Conservation (phyloP, 305 asterid species). For the Fraxinus sp. region DNA sequence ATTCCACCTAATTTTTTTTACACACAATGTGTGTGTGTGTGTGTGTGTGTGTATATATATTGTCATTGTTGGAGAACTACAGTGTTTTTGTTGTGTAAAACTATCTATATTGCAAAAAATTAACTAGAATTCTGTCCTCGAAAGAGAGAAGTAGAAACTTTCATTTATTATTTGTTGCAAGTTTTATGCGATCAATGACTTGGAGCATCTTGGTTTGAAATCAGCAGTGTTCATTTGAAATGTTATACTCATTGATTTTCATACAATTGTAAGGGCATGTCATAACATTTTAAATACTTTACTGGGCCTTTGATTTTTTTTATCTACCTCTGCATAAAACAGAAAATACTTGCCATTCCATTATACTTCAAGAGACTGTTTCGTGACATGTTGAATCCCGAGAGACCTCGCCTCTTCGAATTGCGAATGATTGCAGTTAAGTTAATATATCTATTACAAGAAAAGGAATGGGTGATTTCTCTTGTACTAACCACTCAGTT, state of each 20-base stretch:
- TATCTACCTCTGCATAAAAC: conserved; percentile 27
- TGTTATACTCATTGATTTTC: conserved; percentile 2
- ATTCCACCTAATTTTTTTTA: no score
- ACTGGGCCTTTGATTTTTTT: conserved; percentile 12
- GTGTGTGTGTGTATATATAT: no score
- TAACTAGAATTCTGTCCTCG: background rate
- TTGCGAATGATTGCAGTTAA: conserved; percentile 71
- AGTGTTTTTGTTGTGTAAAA: background rate
- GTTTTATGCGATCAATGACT: background rate
- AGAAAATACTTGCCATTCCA: conserved; percentile 60
- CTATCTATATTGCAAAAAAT: background rate
- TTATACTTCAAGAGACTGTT: conserved; percentile 56
- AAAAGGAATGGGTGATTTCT: conserved; percentile 10
- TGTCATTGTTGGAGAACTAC: background rate
- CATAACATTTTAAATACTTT: conserved; percentile 8
- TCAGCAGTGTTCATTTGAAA: conserved; percentile 5
- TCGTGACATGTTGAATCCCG: conserved; percentile 62
- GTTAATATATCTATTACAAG: conserved; percentile 30
- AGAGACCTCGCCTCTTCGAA: conserved; percentile 58
- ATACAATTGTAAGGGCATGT: background rate
- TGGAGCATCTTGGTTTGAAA: conserved; percentile 4
- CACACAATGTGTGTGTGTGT: no score
- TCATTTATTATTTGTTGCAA: background rate
- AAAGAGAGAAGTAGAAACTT: background rate
- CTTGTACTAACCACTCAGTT: conserved; percentile 5